Base-by-base conservation (phyloP, 768 basidiomycete species). In the Exidia glandulosa region DNA sequence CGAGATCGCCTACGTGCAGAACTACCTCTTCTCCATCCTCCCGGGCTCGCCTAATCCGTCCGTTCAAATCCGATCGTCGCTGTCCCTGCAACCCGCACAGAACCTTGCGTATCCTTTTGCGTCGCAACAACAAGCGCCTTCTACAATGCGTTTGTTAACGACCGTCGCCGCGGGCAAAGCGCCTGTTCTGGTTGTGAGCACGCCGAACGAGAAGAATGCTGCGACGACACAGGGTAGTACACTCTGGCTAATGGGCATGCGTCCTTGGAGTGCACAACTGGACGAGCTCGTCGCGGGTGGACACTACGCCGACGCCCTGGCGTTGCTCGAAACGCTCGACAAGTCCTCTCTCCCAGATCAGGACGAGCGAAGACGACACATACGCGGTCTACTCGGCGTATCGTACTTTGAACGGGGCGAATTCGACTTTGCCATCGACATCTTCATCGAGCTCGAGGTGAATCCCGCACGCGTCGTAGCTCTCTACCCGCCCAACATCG, bases 391-490 rank as follows among this genome's bases (percentile, higher is more conserved):
- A 23, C 80, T 89, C 57, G 93, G 92, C 0, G 85, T 96, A 0
- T 76, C 87, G 0, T 81, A 87, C 61, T 94, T 94, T 71, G 79
- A 81, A 3, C 73, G 76, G 7, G 80, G 79, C 7, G 78, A 84
- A 60, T 94, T 83, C 66, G 86, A 88, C 62, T 73, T 76, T 1
- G 94, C 95, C 1, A 87, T 97, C 60, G 86, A 96, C 67, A 81
- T 85, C 0, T 94, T 98, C 70, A 80, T 94, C 55, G 83, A 87
- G 45, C 84, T 95, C 45, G 87, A 97, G 64, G 77, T 94, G 64
- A 94, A 94, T 66, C 96, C 96, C 0, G 91, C 94, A 0, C 92
- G 94, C 67, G 90, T 99, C 2, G 79, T 98, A 25, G 87, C 94
- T 1, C 74, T 98, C 5, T 99, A 91, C 70, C 89, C 91, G 0